Evolutionary conservation across 345 rosid genomes (phyloP), one percentile per base, ranked within the genome.

Genomic region (Acer saccharum): DNA sequence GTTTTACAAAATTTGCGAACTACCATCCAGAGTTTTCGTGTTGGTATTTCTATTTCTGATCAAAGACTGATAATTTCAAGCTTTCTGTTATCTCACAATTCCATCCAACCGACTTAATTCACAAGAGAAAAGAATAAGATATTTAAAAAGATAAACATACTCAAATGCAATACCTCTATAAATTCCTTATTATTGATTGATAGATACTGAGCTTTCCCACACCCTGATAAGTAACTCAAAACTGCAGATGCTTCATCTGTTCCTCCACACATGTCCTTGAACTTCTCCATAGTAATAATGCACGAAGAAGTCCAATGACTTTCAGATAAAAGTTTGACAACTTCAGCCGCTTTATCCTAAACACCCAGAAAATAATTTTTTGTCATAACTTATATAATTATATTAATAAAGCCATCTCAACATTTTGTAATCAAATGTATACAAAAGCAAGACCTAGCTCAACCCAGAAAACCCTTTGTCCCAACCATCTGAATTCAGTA

Each of bases 281-380:
- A 86, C 84, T 88, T 90, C 48, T 81, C 87, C 87, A 88, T 79
- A 7, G 94, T 93, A 35, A 92, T 83, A 75, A 95, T 72, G 73
- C 97, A 89, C 1, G 90, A 80, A 57, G 93, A 83, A 39, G 89
- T 85, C 92, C 93, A 91, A 60, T 86, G 87, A 80, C 83, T 85
- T 82, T 87, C 89, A 4, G 87, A 85, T 69, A 91, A 85, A 61
- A 64, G 44, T 63, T 80, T 83, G 44, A 85, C 72, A 29, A 86
- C 83, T 69, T 86, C 84, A 32, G 20, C 81, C 52, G 92, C 88
- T 79, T 83, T 88, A 64, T 90, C 93, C 96, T 91, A 71, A 6
- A 46, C 32, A 83, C 14, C 50, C 78, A 82, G 18, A 62, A 69
- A 55, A 65, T 3, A 70, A 73, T 13, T 27, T 65, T 46, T 50